Evolutionary conservation across 2,329 filamentous ascomycete species (phyloP), one percentile per base, ranked within the genome.

Genomic region (Colletotrichum lupini): DNA sequence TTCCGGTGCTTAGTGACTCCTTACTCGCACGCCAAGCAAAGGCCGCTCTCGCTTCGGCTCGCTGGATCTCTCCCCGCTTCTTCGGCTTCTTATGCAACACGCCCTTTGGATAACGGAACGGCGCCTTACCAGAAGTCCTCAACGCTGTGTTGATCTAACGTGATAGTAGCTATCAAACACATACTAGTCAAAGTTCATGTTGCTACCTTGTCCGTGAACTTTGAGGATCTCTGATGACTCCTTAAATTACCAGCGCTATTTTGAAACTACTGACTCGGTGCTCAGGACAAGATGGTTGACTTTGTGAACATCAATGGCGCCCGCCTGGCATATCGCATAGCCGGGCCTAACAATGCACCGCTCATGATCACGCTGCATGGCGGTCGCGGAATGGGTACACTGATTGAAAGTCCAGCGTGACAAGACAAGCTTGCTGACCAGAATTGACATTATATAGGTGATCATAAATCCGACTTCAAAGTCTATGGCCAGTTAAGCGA

Each of bases 351-450:
- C 6, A 49, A 77, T 28, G 80, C 77, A 2, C 81, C 81, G 11
- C 75, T 83, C 9, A 74, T 83, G 59, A 82, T 83, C 26, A 82
- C 82, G 0, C 77, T 83, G 5, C 82, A 83, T 60, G 82, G 82
- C 9, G 82, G 82, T 1, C 76, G 82, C 11, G 81, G 82, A 2
- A 79, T 83, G 63, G 82, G 80, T 80, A 65, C 52, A 76, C 68
- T 8, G 19, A 22, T 32, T 2, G 3, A 6, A 7, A n/a, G 12
- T 26, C 6, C 22, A 4, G 8, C 16, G 1, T 56, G 7, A 30
- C 1, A 16, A 26, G 16, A 24, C 24, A 62, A n/a, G 19, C 3
- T 58, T 22, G 26, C 66, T 52, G 3, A 72, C 5, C 5, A 19
- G 37, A 35, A 11, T 6, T n/a, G 8, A 8, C 19, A 19, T 19